These are phyloP conservation scores for Fusarium sp. DNA, from an alignment of 2,329 filamentous ascomycete genomes.

Conservation along the genomic window DNA sequence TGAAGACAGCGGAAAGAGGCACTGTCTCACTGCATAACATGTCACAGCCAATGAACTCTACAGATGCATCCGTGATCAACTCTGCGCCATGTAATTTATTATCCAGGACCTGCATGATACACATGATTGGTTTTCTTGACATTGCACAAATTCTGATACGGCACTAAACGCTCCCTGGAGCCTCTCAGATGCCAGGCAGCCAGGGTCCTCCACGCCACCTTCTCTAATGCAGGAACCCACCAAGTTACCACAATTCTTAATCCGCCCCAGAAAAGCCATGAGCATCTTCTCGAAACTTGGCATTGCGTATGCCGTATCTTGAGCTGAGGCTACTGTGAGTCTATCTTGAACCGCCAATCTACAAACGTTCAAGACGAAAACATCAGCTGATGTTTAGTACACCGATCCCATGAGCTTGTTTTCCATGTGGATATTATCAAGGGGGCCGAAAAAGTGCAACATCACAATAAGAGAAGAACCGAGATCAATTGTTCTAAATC, in stretches of 20 bases:
- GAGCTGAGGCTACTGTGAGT: conserved; percentile 15
- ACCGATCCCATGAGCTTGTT: conserved; percentile 30
- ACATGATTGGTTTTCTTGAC: conserved; percentile 29
- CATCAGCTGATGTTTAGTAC: conserved; percentile 13
- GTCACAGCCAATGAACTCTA: conserved; percentile 21
- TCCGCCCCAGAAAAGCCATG: conserved; percentile 16
- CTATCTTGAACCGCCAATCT: conserved; percentile 26
- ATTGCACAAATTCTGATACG: conserved; percentile 40
- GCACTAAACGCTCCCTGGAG: conserved; percentile 24
- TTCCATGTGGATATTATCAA: conserved; percentile 31
- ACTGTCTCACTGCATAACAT: conserved; percentile 4
- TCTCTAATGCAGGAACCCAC: conserved; percentile 49
- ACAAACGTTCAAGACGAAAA: conserved; percentile 20
- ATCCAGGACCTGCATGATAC: conserved; percentile 6
- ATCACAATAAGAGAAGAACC: conserved; percentile 33
- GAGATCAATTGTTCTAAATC: conserved; percentile 39
- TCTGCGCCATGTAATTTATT: conserved; percentile 16
- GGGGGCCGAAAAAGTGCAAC: conserved; percentile 17
- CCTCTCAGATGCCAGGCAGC: conserved; percentile 9
- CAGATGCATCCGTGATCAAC: conserved; percentile 4
- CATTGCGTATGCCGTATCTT: conserved; percentile 15
- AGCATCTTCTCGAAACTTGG: conserved; percentile 34
- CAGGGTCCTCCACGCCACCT: conserved; percentile 18
- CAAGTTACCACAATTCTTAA: neutral
- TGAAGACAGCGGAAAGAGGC: neutral